Evolutionary conservation across 176 grass and related monocot genomes (phyloP).

Genomic region (Oryza glumipatula): DNA sequence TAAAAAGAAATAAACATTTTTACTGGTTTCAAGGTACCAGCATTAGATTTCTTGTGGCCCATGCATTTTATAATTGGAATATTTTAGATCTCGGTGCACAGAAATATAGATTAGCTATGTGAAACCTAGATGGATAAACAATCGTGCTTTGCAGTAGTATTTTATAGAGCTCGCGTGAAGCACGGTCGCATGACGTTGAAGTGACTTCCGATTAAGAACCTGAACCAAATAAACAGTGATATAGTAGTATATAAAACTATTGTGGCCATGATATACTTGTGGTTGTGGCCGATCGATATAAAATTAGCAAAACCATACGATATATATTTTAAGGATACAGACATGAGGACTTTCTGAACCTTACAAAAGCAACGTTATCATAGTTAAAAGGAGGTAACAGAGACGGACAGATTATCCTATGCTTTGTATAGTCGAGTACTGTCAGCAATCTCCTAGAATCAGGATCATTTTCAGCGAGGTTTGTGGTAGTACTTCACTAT

Average conservation of each 20-base stretch:
- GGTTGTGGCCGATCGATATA: background rate
- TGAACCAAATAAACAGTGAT: background rate
- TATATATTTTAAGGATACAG: background rate
- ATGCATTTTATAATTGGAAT: background rate
- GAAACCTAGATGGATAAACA: background rate
- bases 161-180: background rate
- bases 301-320: background rate
- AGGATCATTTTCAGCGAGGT: background rate
- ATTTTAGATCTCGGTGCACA: background rate
- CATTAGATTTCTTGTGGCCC: background rate
- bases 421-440: background rate
- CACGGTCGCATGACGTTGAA: background rate
- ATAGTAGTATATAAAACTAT: background rate
- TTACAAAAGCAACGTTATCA: slow-evolving; percentile 14
- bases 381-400: background rate
- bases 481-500: background rate
- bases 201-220: background rate
- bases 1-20: too few species aligned
- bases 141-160: background rate
- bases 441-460: background rate
- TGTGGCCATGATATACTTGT: background rate
- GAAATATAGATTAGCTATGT: background rate
- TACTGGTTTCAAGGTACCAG: too few species aligned
- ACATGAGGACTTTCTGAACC: slow-evolving; percentile 1
- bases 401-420: background rate